phyloP scores from a whole-genome alignment of 257 asterid genomes.

The Voacanga thouarsii region DNA sequence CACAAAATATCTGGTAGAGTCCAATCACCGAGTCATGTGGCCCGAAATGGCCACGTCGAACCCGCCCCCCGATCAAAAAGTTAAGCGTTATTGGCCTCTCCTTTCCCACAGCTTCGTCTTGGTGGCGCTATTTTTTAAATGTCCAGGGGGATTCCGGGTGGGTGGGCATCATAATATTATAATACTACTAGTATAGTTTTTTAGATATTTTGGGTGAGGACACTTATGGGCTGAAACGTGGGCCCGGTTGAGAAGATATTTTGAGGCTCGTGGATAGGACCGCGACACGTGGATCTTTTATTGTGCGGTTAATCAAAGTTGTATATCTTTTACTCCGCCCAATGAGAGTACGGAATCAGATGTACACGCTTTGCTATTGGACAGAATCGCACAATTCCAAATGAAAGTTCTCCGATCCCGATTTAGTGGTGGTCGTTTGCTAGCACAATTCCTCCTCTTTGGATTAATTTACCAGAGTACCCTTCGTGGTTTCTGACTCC shows the following conservation, averaged over 20 bases:
- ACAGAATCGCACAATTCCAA: background rate
- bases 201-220: constrained; percentile 45
- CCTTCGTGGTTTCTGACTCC: background rate
- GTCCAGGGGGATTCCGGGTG: background rate
- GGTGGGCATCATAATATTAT: background rate
- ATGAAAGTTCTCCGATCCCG: background rate
- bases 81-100: constrained; percentile 17
- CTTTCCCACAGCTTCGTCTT: background rate
- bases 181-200: too few species aligned
- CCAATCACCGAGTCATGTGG: constrained; percentile 31
- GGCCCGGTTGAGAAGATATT: constrained; percentile 1
- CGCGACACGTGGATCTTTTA: constrained; percentile 56
- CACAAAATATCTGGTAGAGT: constrained; percentile 47
- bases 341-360: background rate
- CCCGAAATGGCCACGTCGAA: constrained; percentile 52
- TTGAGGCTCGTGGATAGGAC: constrained; percentile 34
- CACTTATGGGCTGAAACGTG: too few species aligned
- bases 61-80: constrained; percentile 28
- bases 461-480: background rate
- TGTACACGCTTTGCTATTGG: background rate
- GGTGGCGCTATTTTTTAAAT: constrained; percentile 20
- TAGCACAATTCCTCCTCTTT: background rate
- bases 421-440: constrained; percentile 14
- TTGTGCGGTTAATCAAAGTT: constrained; percentile 53
- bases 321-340: constrained; percentile 1